Base-by-base conservation (phyloP, 2,329 filamentous ascomycete genomes). In the Ophiostoma montium region DNA sequence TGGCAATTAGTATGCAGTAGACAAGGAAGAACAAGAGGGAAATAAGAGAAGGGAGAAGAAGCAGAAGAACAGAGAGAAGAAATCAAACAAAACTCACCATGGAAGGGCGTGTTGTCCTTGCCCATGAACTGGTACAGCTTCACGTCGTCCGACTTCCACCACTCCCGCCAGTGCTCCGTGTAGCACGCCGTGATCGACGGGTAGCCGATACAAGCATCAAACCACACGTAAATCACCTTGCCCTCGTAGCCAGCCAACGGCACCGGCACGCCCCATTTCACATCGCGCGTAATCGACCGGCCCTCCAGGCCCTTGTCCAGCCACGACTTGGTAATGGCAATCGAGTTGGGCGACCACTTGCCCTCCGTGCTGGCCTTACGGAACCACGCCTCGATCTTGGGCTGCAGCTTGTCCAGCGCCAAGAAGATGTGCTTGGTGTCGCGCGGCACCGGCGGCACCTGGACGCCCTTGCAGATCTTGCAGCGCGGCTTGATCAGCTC, bases 91-190 rank as follows among this genome's bases (percentile, higher is more conserved):
- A n/a, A 12, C 53, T 13, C 48, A 54, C 53, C 85, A 68, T 95
- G 88, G 71, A 90, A 92, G 52, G 67, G 67, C 16, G 70, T 84
- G 57, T 90, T 89, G 64, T 90, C 85, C 64, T 95, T 95, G 67
- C 89, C 89, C 78, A 95, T 86, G 72, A 95, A 94, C 68, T 95
- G 89, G 65, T 92, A 95, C 12, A 95, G 76, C 61, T 83, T 77
- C 44, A 95, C 42, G 8, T 44, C 42, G 16, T 44, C 42, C 0
- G 94, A 84, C 61, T 84, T 81, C 89, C 89, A 95, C 89, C 89
- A 95, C 61, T 86, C 76, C 69, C 94, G 81, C 89, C 89, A 95
- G 13, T 64, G 62, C 49, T 77, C 71, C 5, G 88, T 44, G 64
- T 94, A 94, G 58, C 80, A 88, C 55, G 86, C 86, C 1, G 89